Base-by-base conservation (phyloP, 257 asterid genomes). In the Henckelia pumila region DNA sequence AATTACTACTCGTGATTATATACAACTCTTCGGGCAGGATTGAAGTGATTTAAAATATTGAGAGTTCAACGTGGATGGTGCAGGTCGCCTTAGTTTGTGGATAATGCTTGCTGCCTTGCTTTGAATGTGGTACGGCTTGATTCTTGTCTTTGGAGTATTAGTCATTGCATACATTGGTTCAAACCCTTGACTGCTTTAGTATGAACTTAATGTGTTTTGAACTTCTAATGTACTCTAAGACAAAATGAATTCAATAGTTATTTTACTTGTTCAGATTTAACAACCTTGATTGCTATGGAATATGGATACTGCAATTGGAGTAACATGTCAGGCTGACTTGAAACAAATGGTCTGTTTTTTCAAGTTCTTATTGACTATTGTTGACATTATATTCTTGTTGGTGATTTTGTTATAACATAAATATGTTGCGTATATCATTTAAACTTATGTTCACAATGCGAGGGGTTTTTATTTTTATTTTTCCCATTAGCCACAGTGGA, bases 21-120 rank as follows among this genome's bases (percentile, higher is more conserved):
- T n/a, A 50, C 28, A 21, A 59, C 49, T 49, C 32, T 61, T 69
- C 59, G 53, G 21, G 52, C 77, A 67, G 79, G 75, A 70, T 69
- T 40, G 65, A 33, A 40, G 9, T 44, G 64, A 67, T 67, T 40
- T 64, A 35, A 72, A 72, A 69, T 63, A 55, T 56, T 10, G 50
- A 40, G 50, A 40, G 50, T 11, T 2, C n/a, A 40, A 13, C n/a
- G 3, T 11, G 13, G n/a, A 40, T 11, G 17, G n/a, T 40, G 50
- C 17, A 13, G 4, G 6, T n/a, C n/a, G 13, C 50, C 50, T 40
- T 3, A 11, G 3, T 40, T 40, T 40, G 50, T 40, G 50, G 50
- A 40, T 40, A 4, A 28, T 28, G 5, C 30, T 28, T 4, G 13
- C 50, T 13, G 11, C 13, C 30, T 28, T 4, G 13, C 50, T 13